Percentiles rank a stretch among this genome's conserved stretches.
Evolutionary conservation across 306 rosid species (phyloP).

Genomic region (Prunus mume): DNA sequence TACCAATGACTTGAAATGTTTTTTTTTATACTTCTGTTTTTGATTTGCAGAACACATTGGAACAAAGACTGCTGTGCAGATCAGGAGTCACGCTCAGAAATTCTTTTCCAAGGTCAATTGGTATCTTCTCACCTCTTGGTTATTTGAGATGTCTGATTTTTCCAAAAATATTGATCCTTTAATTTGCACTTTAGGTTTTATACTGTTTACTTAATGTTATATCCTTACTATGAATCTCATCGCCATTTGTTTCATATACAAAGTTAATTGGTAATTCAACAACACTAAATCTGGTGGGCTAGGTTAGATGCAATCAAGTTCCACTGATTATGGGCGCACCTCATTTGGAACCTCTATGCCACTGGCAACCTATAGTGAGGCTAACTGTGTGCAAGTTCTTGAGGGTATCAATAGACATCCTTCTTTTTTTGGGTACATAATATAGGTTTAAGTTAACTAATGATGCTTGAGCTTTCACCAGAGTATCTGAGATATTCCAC

Average conservation of each 20-base stretch:
- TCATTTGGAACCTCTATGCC: not conserved
- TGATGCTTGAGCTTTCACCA: constrained; percentile 1
- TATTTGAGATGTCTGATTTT: constrained; percentile 11
- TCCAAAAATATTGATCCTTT: constrained; percentile 10
- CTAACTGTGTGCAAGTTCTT: not conserved
- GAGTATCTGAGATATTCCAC: constrained; percentile 23
- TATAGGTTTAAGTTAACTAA: not conserved
- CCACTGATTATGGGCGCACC: not conserved
- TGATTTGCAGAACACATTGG: constrained; percentile 82
- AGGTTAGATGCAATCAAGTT: not conserved
- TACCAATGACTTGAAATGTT: constrained; percentile 18
- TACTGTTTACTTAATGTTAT: not conserved
- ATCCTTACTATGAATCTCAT: not conserved
- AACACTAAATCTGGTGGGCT: constrained; percentile 4
- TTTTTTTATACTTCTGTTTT: constrained; percentile 17
- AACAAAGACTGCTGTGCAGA: constrained; percentile 98
- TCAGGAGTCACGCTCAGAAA: constrained; percentile 98
- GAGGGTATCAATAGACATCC: not conserved
- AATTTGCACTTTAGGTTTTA: constrained; percentile 16
- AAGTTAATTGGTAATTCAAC: constrained; percentile 12
- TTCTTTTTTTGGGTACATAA: not conserved
- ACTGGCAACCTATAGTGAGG: not conserved
- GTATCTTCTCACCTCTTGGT: constrained; percentile 43
- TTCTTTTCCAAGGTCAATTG: constrained; percentile 88
- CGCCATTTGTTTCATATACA: not conserved